Conservation (phyloP, 2,329 filamentous ascomycete species). For the Fusarium sp. region DNA sequence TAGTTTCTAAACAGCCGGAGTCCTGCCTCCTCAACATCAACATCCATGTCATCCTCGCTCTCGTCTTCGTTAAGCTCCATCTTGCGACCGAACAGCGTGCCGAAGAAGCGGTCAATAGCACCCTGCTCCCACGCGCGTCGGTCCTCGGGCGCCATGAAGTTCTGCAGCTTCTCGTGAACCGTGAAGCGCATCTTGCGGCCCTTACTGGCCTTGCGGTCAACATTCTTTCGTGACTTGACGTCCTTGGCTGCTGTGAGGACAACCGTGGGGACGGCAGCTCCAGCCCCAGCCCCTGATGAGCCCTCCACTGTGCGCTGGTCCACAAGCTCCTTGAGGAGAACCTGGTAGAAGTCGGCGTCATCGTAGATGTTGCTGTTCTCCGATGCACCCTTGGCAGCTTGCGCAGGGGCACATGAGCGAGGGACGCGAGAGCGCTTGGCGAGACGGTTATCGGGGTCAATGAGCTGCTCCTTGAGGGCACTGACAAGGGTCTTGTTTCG, state of each 20-base stretch:
- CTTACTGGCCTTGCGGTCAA: constrained; percentile 95
- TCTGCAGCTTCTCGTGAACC: constrained; percentile 96
- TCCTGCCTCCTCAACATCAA: constrained; percentile 63
- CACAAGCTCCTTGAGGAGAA: constrained; percentile 90
- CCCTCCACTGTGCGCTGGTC: constrained; percentile 83
- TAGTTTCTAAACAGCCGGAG: constrained; percentile 62
- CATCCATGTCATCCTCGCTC: constrained; percentile 60
- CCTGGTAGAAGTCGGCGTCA: constrained; percentile 93
- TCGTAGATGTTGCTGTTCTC: constrained; percentile 80
- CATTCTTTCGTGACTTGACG: constrained; percentile 81
- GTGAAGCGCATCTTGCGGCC: constrained; percentile 93
- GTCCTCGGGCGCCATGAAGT: constrained; percentile 96
- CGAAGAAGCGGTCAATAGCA: constrained; percentile 81
- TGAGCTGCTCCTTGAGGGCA: constrained; percentile 74
- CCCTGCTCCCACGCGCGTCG: constrained; percentile 80
- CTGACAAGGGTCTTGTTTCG: constrained; percentile 63
- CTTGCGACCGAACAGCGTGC: constrained; percentile 77
- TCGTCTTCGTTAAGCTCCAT: constrained; percentile 70
- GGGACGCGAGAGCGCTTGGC: constrained; percentile 75
- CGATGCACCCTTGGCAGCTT: constrained; percentile 65
- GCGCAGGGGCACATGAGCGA: constrained; percentile 79
- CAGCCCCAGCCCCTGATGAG: constrained; percentile 53
- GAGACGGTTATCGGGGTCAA: constrained; percentile 69
- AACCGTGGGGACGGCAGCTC: constrained; percentile 61
- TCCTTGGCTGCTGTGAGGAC: constrained; percentile 76